Evolutionary conservation across 768 basidiomycete species (phyloP).

Genomic region (Roridomyces roridus): DNA sequence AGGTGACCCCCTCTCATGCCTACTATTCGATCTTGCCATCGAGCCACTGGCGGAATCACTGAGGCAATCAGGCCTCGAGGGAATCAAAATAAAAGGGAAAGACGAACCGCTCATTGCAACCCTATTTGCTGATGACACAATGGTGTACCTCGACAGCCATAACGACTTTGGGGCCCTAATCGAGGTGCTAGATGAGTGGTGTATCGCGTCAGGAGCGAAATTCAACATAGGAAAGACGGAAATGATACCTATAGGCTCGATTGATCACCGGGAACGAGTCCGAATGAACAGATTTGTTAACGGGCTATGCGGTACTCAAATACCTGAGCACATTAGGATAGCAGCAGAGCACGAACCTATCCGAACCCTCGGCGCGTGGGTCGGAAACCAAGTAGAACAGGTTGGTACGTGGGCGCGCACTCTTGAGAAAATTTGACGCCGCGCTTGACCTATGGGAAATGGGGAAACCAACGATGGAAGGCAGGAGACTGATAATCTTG

Average conservation of each 20-base stretch:
- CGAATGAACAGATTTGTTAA: not conserved
- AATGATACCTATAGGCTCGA: not conserved
- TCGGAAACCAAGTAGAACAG: slow-evolving; percentile 8
- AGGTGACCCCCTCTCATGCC: slow-evolving; percentile 38
- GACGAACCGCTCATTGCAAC: slow-evolving; percentile 1
- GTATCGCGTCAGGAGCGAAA: slow-evolving; percentile 8
- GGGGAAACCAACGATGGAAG: slow-evolving; percentile 22
- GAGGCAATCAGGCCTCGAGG: slow-evolving; percentile 1
- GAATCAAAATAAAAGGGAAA: slow-evolving; percentile 2
- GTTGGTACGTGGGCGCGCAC: not conserved
- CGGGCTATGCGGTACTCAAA: not conserved
- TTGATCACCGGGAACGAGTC: not conserved
- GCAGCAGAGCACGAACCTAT: slow-evolving; percentile 7
- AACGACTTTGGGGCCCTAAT: slow-evolving; percentile 6
- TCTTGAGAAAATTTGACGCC: slow-evolving; percentile 5
- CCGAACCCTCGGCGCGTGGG: slow-evolving; percentile 13
- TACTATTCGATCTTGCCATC: slow-evolving; percentile 38
- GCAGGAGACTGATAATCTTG: slow-evolving; percentile 7
- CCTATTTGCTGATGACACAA: slow-evolving; percentile 8
- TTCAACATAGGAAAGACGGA: slow-evolving; percentile 13
- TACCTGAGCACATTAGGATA: slow-evolving; percentile 4
- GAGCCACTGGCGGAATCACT: slow-evolving; percentile 34
- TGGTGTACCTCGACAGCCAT: not conserved
- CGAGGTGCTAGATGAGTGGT: slow-evolving; percentile 9
- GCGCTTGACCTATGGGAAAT: slow-evolving; percentile 8